Evolutionary conservation across 1,284 basidiomycete genomes (phyloP), one percentile per base, ranked within the genome.

Genomic region (Chalciporus sp.): DNA sequence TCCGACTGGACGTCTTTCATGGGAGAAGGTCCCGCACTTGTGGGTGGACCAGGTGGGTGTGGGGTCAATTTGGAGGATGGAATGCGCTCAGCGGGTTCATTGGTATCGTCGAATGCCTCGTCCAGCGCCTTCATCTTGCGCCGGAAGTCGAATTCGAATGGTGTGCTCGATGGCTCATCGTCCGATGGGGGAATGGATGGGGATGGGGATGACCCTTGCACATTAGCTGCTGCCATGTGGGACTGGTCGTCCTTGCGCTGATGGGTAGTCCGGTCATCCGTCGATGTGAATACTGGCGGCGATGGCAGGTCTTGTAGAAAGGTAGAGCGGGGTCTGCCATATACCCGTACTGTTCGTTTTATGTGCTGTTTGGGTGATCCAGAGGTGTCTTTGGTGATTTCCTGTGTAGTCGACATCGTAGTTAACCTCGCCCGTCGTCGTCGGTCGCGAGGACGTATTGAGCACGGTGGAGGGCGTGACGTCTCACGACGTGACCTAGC

Each of bases 401-500:
- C 37, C 2, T 67, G 39, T 27, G 35, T 27, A 42, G 27, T 7
- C 9, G 43, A 39, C 62, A 66, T 69, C 55, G 37, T 51, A 45
- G 46, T 20, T 46, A 42, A 23, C 33, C 48, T 43, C 23, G 56
- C 44, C 28, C 56, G 49, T 35, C 40, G 33, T 42, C 37, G 49
- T 47, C 46, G 39, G 53, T 29, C 37, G 52, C 47, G 35, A 37
- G 35, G 16, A 37, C n/a, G 52, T 54, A 28, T 1, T n/a, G 43
- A 42, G 35, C 54, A 49, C 43, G n/a, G 50, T 43, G 51, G 44
- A 33, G 27, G 40, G 52, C 49, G 68, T 70, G 66, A 71, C 57
- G 49, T 61, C 69, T 57, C 67, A 71, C 67, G 58, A 59, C 44
- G 67, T 69, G 67, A 72, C 67, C 11, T 20, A 41, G 58, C 66